Base-by-base conservation (phyloP, 306 rosid species). In the Quercus agrifolia region DNA sequence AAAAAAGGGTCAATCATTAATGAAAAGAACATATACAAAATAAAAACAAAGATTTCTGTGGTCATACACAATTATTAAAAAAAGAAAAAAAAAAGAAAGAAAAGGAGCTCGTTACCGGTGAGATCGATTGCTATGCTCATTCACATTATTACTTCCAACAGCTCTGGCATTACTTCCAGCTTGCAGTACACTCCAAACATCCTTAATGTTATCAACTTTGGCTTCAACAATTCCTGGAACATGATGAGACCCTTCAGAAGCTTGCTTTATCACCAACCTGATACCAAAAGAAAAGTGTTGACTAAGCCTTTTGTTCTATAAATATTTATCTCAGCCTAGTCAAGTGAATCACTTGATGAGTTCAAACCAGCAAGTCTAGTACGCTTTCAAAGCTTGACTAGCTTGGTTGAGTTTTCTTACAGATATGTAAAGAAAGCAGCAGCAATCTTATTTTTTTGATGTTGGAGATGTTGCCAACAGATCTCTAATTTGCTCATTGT, bases 41-140 rank as follows among this genome's bases (percentile, higher is more conserved):
- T 17, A 66, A 61, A 23, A 33, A 33, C 27, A 14, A 79, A 19
- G 3, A 68, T 68, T 68, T 68, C 27, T 1, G 4, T 68, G n/a
- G 4, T 33, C 25, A 68, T 33, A 31, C 56, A n/a, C 35, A 23
- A 19, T 6, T 8, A 41, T 41, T 7, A 7, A 38, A 38, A 38
- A 38, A 18, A 17, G 80, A 75, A 27, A n/a, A 82, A 82, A 77
- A 27, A 5, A 58, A 28, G 4, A 23, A 23, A 23, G 23, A 23
- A 23, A 23, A 23, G 9, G 55, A 80, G 75, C 44, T 51, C 5
- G 64, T 46, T 86, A 93, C 98, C 97, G 91, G 78, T 93, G 98
- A 72, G 98, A 93, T 77, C 98, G 93, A 82, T 97, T 93, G 75
- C 97, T 93, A 76, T 93, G 97, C 79, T 93, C 98, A 72, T 93